phyloP scores from a whole-genome alignment of 257 asterid genomes.

The Plantago ovata region DNA sequence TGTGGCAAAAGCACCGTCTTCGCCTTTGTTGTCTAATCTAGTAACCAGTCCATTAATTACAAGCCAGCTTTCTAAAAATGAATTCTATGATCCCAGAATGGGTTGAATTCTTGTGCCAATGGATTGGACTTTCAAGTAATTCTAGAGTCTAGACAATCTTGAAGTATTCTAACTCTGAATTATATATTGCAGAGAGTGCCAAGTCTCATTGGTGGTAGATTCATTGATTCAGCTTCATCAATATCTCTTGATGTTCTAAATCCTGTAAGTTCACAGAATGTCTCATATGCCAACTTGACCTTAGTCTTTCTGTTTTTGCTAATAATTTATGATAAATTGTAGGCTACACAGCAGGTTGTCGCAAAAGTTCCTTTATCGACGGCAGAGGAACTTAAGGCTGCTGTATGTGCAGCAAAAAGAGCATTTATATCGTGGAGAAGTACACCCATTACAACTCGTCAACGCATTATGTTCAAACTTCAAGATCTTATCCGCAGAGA shows the following conservation, averaged over 20 bases:
- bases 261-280: slow-evolving; percentile 57
- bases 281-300: neutral
- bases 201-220: slow-evolving; percentile 82
- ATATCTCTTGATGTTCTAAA: slow-evolving; percentile 58
- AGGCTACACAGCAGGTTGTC: slow-evolving; percentile 90
- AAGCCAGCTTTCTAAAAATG: too few relatives aligned
- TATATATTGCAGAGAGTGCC: slow-evolving; percentile 66
- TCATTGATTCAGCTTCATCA: slow-evolving; percentile 62
- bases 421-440: slow-evolving; percentile 69
- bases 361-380: slow-evolving; percentile 79
- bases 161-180: slow-evolving; percentile 7
- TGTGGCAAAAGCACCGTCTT: neutral
- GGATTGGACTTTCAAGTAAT: slow-evolving; percentile 5
- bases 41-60: neutral
- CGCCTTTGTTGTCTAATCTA: neutral
- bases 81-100: too few relatives aligned
- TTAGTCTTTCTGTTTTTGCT: slow-evolving; percentile 17
- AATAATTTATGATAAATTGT: slow-evolving; percentile 25
- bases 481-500: slow-evolving; percentile 79
- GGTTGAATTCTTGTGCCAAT: slow-evolving; percentile 9
- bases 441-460: slow-evolving; percentile 67
- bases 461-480: slow-evolving; percentile 83
- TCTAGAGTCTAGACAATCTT: slow-evolving; percentile 11
- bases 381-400: slow-evolving; percentile 74
- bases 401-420: slow-evolving; percentile 76